Evolutionary conservation across 116 monocot genomes (phyloP).

Genomic region (Iris pallida): DNA sequence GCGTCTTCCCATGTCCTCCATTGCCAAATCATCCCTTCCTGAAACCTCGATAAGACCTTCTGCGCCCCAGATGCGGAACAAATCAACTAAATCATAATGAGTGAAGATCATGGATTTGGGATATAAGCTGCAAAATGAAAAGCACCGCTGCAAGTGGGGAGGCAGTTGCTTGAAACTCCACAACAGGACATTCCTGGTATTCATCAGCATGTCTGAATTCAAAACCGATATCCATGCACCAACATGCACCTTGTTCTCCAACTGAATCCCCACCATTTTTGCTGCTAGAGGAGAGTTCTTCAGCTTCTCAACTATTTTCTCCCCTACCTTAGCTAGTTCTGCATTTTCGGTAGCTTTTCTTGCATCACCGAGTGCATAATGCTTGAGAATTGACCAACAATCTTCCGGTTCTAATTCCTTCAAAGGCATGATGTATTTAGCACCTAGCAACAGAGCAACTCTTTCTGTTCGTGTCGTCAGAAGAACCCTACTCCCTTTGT

Average conservation of each 20-base stretch:
- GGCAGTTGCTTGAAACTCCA: conserved; percentile 19
- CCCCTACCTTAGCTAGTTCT: neutral
- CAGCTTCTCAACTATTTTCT: neutral
- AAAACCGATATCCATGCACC: neutral
- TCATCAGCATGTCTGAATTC: neutral
- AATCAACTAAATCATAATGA: neutral
- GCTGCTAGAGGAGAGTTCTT: conserved; percentile 2
- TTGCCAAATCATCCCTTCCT: neutral
- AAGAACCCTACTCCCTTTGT: conserved; percentile 2
- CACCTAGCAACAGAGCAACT: neutral
- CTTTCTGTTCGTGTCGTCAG: neutral
- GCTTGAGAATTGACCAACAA: neutral
- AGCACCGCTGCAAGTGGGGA: conserved; percentile 15
- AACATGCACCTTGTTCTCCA: neutral
- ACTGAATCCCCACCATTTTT: neutral
- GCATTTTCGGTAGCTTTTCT: neutral
- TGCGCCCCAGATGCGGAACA: conserved; percentile 16
- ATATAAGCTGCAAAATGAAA: conserved; percentile 15
- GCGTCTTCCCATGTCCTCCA: conserved; percentile 6
- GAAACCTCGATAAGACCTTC: neutral
- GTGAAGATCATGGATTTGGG: conserved; percentile 1
- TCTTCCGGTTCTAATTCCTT: neutral
- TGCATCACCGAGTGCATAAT: conserved; percentile 2
- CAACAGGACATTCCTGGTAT: neutral
- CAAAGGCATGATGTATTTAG: neutral